These are phyloP conservation scores for Yamadazyma epiphylla DNA, from an alignment of 1,139 yeast species.

Conservation along the genomic window DNA sequence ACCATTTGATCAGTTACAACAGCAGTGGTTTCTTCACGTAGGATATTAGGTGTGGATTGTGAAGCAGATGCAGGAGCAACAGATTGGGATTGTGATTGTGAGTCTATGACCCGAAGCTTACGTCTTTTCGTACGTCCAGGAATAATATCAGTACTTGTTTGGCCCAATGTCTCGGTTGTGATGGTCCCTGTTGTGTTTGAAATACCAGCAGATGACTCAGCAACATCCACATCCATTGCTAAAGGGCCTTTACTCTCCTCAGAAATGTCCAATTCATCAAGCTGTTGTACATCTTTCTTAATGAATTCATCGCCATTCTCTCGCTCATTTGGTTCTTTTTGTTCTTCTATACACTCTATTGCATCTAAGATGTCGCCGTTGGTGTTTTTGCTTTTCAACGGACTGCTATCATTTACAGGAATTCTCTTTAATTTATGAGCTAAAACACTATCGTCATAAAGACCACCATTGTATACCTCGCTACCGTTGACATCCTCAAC, in stretches of 20 bases:
- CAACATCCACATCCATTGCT: no score
- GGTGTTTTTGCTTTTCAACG: neutral
- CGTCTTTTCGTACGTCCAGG: constrained; percentile 7
- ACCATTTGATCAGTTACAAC: constrained; percentile 17
- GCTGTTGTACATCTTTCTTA: no score
- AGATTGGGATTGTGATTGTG: constrained; percentile 3
- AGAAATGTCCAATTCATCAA: no score
- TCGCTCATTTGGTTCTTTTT: neutral
- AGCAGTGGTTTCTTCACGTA: constrained; percentile 20
- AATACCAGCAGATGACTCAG: no score
- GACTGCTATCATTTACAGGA: neutral
- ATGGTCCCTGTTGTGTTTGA: neutral
- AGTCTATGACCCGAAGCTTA: constrained; percentile 4
- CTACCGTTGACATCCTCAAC: no score
- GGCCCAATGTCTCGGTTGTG: constrained; percentile 1
- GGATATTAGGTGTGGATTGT: constrained; percentile 5
- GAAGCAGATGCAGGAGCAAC: constrained; percentile 1
- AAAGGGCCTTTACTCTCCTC: no score
- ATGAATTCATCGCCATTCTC: constrained; percentile 2
- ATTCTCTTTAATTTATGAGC: constrained; percentile 8
- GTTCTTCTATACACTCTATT: neutral
- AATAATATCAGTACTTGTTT: constrained; percentile 10
- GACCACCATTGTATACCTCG: constrained; percentile 8
- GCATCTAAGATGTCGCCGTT: neutral
- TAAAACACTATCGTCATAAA: constrained; percentile 13